Evolutionary conservation across 345 rosid genomes (phyloP).

Genomic region (Durio zibethinus): DNA sequence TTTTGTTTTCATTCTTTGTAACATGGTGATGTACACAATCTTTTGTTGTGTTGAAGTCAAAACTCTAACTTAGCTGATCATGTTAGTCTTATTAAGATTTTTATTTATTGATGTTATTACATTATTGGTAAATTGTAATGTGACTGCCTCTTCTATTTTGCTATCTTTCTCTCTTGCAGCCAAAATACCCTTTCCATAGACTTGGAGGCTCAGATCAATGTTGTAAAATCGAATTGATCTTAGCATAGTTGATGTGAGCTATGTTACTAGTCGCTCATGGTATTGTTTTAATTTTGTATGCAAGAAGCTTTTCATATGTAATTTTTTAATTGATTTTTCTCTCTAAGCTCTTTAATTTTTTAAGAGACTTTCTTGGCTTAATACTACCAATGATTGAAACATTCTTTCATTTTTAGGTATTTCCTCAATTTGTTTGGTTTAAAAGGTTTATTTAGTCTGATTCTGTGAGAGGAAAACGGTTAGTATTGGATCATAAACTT

Average conservation of each 20-base stretch:
- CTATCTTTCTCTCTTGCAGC: constrained; percentile 37
- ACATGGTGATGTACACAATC: neutral
- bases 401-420: constrained; percentile 50
- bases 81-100: neutral
- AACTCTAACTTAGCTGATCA: neutral
- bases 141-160: constrained; percentile 14
- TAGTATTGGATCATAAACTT: constrained; percentile 16
- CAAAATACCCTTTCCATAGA: constrained; percentile 93
- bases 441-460: constrained; percentile 93
- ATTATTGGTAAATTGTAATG: neutral
- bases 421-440: constrained; percentile 95
- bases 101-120: neutral
- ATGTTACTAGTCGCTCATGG: constrained; percentile 98
- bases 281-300: constrained; percentile 25
- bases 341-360: neutral
- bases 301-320: neutral
- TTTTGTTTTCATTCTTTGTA: neutral
- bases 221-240: constrained; percentile 96
- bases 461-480: constrained; percentile 99
- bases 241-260: constrained; percentile 97
- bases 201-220: constrained; percentile 97
- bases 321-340: neutral
- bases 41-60: neutral
- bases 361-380: constrained; percentile 11
- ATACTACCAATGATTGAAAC: constrained; percentile 5